phyloP scores from a whole-genome alignment of 2,329 filamentous ascomycete species.

The Bipolaris gigantea region DNA sequence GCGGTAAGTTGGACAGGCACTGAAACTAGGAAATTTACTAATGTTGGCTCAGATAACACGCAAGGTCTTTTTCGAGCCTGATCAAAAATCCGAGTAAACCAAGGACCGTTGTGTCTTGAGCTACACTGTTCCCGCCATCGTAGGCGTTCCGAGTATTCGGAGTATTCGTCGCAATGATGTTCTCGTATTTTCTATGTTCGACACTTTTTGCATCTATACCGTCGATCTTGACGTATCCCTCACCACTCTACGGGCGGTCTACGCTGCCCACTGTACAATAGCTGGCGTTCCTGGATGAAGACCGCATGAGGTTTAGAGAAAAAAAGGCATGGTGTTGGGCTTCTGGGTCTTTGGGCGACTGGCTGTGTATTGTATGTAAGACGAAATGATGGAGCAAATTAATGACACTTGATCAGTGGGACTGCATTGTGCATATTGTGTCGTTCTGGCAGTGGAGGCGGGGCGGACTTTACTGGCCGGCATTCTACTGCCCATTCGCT shows the following conservation, averaged over 20 bases:
- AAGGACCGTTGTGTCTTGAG: constrained; percentile 1
- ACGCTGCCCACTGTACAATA: constrained; percentile 23
- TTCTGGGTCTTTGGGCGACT: constrained; percentile 3
- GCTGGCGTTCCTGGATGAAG: constrained; percentile 15
- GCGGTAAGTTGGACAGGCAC: constrained; percentile 59
- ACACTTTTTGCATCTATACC: constrained; percentile 18
- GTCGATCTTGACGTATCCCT: constrained; percentile 16
- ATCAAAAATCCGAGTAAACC: constrained; percentile 9
- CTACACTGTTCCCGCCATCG: constrained; percentile 1
- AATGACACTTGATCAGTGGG: constrained; percentile 5
- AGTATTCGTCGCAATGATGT: background rate
- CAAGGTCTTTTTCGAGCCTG: constrained; percentile 33
- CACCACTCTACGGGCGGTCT: constrained; percentile 20
- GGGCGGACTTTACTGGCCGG: too few species aligned
- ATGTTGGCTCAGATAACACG: constrained; percentile 24
- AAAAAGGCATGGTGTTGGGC: constrained; percentile 9
- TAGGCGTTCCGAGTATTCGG: background rate
- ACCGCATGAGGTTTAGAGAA: constrained; percentile 8
- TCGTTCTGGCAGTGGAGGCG: background rate
- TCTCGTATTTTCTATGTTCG: constrained; percentile 11
- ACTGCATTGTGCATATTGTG: background rate
- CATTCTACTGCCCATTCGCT: background rate
- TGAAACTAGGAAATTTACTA: background rate
- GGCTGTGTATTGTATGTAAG: constrained; percentile 10
- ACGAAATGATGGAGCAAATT: constrained; percentile 12